Percentiles rank a stretch among this genome's conserved stretches.
Evolutionary conservation across 352 stramenopile species (phyloP).

Genomic region (Pythium grandisporangium): DNA sequence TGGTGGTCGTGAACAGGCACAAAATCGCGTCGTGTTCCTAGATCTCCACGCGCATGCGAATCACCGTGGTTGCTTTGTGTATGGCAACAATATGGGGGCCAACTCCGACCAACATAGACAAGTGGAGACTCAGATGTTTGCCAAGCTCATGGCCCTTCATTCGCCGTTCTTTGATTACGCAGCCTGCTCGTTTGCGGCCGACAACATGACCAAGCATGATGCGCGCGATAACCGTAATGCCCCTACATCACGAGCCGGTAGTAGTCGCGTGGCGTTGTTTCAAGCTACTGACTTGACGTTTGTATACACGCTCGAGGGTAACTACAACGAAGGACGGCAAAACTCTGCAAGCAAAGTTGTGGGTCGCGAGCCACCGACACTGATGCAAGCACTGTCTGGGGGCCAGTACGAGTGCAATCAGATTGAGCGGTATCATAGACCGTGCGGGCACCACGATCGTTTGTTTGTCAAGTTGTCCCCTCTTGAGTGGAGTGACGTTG

Average conservation of each 20-base stretch:
- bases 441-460: conserved; percentile 7
- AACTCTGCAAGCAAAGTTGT: not conserved
- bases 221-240: conserved; percentile 44
- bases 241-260: conserved; percentile 50
- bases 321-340: conserved; percentile 76
- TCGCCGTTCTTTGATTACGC: conserved; percentile 82
- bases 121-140: conserved; percentile 80
- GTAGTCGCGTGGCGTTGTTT: conserved; percentile 70
- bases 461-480: conserved; percentile 63
- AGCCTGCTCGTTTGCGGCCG: conserved; percentile 73
- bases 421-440: too few species aligned
- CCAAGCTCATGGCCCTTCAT: conserved; percentile 58
- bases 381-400: too few species aligned
- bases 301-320: conserved; percentile 91
- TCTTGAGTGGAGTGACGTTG: conserved; percentile 57
- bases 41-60: conserved; percentile 88
- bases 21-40: conserved; percentile 60
- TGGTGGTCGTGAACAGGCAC: conserved; percentile 9
- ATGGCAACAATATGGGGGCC: conserved; percentile 56
- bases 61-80: conserved; percentile 88
- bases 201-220: conserved; percentile 69
- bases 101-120: conserved; percentile 21
- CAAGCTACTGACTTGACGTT: conserved; percentile 55
- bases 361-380: conserved; percentile 3
- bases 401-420: too few species aligned